These are phyloP conservation scores for Aspergillus latus DNA, from an alignment of 2,329 filamentous ascomycete genomes.

Conservation along the genomic window DNA sequence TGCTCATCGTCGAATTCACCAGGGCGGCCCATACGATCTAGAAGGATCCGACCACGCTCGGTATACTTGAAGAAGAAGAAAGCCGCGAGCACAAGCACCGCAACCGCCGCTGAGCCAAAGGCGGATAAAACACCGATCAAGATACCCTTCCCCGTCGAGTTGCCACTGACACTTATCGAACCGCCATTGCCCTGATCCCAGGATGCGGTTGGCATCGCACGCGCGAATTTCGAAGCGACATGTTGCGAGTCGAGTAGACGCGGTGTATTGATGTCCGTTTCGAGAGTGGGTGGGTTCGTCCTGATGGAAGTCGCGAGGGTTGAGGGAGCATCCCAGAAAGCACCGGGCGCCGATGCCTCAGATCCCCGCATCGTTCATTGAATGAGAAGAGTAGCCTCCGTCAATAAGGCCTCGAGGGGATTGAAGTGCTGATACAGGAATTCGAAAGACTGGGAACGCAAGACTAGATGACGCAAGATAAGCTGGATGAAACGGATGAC, in stretches of 20 bases:
- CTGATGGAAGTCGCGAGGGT: conserved; percentile 34
- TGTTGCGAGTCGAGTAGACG: conserved; percentile 17
- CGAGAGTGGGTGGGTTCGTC: conserved; percentile 30
- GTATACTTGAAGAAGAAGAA: conserved; percentile 96
- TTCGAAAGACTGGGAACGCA: background rate
- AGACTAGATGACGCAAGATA: conserved; percentile 3
- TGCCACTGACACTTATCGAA: conserved; percentile 36
- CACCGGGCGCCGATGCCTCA: conserved; percentile 41
- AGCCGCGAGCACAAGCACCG: conserved; percentile 73
- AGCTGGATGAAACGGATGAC: conserved; percentile 3
- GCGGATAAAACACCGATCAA: conserved; percentile 93
- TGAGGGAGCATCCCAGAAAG: conserved; percentile 36
- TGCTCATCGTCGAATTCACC: conserved; percentile 98
- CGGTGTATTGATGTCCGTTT: conserved; percentile 21
- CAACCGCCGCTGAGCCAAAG: conserved; percentile 84
- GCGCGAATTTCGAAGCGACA: conserved; percentile 40
- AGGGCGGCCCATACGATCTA: conserved; percentile 88
- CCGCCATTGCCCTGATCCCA: conserved; percentile 23
- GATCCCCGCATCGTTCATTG: conserved; percentile 42
- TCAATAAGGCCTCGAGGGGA: conserved; percentile 9
- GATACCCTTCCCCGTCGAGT: conserved; percentile 69
- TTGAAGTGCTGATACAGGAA: conserved; percentile 1
- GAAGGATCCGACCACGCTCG: conserved; percentile 79
- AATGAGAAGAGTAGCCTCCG: conserved; percentile 18
- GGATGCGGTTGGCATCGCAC: conserved; percentile 30